Conservation (phyloP, 306 rosid genomes). For the Herpetospermum pedunculosum region DNA sequence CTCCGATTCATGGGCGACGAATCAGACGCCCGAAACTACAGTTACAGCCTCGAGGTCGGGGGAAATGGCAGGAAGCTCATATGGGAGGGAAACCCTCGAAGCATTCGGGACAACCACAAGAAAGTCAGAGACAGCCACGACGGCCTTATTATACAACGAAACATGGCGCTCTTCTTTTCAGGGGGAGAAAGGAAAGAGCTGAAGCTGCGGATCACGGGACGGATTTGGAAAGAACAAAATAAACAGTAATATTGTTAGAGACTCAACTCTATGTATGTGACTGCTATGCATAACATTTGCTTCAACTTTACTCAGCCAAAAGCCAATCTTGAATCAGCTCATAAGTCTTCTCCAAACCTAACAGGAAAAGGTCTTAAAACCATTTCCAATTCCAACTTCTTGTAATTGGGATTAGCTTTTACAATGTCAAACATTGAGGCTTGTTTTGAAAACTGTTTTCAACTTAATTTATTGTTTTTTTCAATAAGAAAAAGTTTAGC, state of each 20-base stretch:
- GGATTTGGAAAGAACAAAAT: conserved; percentile 10
- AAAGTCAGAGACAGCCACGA: conserved; percentile 10
- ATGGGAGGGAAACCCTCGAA: conserved; percentile 11
- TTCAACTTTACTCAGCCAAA: background rate
- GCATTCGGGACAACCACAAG: conserved; percentile 8
- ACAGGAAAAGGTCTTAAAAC: background rate
- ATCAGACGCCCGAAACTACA: conserved; percentile 5
- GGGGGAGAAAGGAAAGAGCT: conserved; percentile 9
- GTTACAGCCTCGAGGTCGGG: conserved; percentile 5
- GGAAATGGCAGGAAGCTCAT: conserved; percentile 6
- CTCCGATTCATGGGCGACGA: conserved; percentile 11
- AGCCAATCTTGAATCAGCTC: conserved; percentile 4
- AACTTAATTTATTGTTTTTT: background rate
- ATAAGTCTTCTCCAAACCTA: background rate
- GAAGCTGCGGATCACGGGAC: conserved; percentile 3
- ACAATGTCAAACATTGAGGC: background rate
- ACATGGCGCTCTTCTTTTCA: conserved; percentile 9
- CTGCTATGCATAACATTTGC: background rate
- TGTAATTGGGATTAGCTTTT: conserved; percentile 4
- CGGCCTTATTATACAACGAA: conserved; percentile 3
- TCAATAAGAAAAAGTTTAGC: background rate
- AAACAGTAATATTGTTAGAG: background rate
- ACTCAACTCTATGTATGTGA: background rate
- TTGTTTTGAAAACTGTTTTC: background rate
- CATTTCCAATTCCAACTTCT: background rate